phyloP scores from a whole-genome alignment of 2,329 filamentous ascomycete species.

The Pseudopyricularia javanii region DNA sequence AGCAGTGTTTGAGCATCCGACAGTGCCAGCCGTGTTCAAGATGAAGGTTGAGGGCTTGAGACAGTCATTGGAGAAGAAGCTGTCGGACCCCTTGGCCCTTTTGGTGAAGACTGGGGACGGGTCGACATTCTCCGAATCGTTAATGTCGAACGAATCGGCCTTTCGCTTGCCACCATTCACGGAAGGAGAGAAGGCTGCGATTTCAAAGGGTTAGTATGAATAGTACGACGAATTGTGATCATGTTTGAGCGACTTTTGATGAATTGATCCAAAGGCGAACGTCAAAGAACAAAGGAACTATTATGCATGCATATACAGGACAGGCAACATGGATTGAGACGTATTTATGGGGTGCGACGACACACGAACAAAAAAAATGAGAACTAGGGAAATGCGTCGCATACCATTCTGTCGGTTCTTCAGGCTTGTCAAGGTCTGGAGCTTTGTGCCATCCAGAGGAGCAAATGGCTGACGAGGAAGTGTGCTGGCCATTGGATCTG shows the following conservation, averaged over 20 bases:
- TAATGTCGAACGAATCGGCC: constrained; percentile 36
- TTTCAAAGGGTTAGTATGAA: background rate
- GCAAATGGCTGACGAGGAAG: constrained; percentile 61
- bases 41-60: constrained; percentile 36
- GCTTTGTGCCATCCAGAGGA: constrained; percentile 54
- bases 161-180: constrained; percentile 44
- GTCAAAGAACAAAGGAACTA: background rate
- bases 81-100: constrained; percentile 40
- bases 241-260: background rate
- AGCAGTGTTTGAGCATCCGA: background rate
- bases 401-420: constrained; percentile 70
- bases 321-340: background rate
- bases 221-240: too few species aligned
- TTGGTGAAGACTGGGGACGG: constrained; percentile 43
- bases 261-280: background rate
- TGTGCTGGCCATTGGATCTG: constrained; percentile 33
- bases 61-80: constrained; percentile 27
- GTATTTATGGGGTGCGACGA: background rate
- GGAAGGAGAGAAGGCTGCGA: constrained; percentile 23
- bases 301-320: background rate
- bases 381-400: constrained; percentile 13
- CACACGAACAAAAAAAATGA: background rate
- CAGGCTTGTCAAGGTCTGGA: constrained; percentile 59
- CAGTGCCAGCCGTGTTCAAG: constrained; percentile 24
- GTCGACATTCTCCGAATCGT: constrained; percentile 51